phyloP scores from a whole-genome alignment of 169 alveolate species.

The Plasmodium reichenowi region DNA sequence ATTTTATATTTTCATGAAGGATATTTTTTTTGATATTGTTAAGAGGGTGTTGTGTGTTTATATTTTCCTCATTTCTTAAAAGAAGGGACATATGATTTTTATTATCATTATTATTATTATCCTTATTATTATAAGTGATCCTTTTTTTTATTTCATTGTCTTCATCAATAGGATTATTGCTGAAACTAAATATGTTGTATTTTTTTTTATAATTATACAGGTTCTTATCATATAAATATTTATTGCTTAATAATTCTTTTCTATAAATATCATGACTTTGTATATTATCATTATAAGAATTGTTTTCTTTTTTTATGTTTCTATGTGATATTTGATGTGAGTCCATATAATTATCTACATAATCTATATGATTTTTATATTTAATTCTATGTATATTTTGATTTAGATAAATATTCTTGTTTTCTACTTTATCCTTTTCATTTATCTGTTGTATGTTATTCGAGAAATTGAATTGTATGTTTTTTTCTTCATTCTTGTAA shows the following conservation, averaged over 20 bases:
- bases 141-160: background rate
- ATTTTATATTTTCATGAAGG: too few relatives aligned
- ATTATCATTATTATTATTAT: background rate
- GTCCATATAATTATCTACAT: too few relatives aligned
- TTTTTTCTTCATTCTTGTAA: too few relatives aligned
- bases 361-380: too few relatives aligned
- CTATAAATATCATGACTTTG: conserved; percentile 2
- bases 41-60: background rate
- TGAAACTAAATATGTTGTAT: conserved; percentile 36
- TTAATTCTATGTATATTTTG: too few relatives aligned
- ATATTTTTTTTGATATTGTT: background rate
- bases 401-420: too few relatives aligned
- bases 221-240: conserved; percentile 40
- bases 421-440: too few relatives aligned
- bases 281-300: background rate
- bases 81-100: background rate
- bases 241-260: conserved; percentile 50
- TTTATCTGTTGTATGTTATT: too few relatives aligned
- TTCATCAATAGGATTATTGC: conserved; percentile 8
- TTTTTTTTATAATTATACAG: conserved; percentile 24
- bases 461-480: too few relatives aligned
- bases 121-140: background rate
- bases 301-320: background rate
- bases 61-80: background rate
- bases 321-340: too few relatives aligned